A percentile compares a stretch with the other conserved stretches of the same genome.
phyloP scores from a whole-genome alignment of 495 filamentous ascomycete genomes.

The Penicillium angulare region DNA sequence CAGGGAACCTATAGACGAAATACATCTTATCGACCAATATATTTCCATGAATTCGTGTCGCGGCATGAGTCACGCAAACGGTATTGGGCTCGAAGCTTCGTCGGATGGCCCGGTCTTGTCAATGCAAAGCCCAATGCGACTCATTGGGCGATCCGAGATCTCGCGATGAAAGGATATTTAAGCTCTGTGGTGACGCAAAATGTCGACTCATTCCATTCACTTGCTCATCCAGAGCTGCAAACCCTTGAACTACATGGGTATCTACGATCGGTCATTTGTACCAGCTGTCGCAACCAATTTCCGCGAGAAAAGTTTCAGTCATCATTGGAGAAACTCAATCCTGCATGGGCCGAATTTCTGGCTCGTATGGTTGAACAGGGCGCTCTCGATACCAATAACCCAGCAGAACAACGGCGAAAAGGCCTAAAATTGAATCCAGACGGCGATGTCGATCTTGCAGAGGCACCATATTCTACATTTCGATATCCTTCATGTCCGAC shows the following conservation, averaged over 20 bases:
- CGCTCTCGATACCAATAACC: conserved; percentile 74
- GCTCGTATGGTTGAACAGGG: conserved; percentile 65
- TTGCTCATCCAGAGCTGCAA: conserved; percentile 68
- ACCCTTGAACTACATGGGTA: conserved; percentile 91
- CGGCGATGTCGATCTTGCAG: conserved; percentile 90
- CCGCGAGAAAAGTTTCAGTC: conserved; percentile 71
- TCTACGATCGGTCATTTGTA: conserved; percentile 75
- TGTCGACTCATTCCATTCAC: conserved; percentile 88
- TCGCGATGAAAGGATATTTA: conserved; percentile 70
- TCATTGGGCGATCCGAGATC: conserved; percentile 69
- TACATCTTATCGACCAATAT: conserved; percentile 85
- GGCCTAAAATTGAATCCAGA: conserved; percentile 88
- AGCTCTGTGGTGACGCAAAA: conserved; percentile 89
- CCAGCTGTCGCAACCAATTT: conserved; percentile 68
- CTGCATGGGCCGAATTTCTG: conserved; percentile 79
- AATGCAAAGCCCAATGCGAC: conserved; percentile 76
- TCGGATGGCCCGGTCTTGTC: conserved; percentile 82
- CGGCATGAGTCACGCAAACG: conserved; percentile 86
- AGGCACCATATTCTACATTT: conserved; percentile 83
- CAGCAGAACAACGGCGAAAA: conserved; percentile 60
- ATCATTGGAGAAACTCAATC: conserved; percentile 76
- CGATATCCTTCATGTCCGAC: conserved; percentile 85
- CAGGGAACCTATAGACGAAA: conserved; percentile 93
- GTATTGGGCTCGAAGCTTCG: conserved; percentile 94
- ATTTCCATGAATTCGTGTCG: conserved; percentile 81